Percentiles rank a stretch among this genome's conserved stretches.
phyloP scores from a whole-genome alignment of 2,329 filamentous ascomycete genomes.

The Phoma sp. region DNA sequence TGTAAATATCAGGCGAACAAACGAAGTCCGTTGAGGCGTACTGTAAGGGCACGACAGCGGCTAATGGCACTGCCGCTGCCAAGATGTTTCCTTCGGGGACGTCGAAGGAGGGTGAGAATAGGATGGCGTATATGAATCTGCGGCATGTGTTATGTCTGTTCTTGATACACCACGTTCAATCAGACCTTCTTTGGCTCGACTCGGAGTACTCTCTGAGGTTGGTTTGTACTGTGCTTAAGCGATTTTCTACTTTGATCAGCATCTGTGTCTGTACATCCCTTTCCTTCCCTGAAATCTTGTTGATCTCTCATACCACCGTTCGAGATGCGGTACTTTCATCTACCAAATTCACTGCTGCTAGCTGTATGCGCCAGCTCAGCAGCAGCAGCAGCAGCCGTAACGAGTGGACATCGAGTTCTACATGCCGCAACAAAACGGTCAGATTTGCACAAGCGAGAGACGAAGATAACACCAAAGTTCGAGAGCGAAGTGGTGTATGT shows the following conservation, averaged over 20 bases:
- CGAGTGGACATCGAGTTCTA: constrained; percentile 25
- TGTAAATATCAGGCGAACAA: not conserved
- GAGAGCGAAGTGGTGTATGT: constrained; percentile 41
- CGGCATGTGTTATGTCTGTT: not conserved
- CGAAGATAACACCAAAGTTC: constrained; percentile 35
- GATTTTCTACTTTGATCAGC: not conserved
- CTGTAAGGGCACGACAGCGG: not conserved
- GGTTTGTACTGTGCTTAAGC: not conserved
- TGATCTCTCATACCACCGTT: not conserved
- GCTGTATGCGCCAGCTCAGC: not conserved
- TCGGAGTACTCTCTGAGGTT: not conserved
- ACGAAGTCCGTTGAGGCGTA: constrained; percentile 9
- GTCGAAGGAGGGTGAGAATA: not conserved
- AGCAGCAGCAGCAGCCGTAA: constrained; percentile 9
- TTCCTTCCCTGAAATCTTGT: not conserved
- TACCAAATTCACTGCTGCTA: constrained; percentile 1
- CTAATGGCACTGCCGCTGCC: constrained; percentile 1
- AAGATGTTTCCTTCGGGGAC: not conserved
- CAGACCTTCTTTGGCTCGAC: no score
- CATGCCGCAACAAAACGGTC: constrained; percentile 40
- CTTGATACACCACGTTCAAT: no score
- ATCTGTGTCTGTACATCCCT: not conserved
- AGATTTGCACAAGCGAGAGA: constrained; percentile 31
- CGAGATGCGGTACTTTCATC: constrained; percentile 1
- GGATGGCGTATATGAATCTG: not conserved